Evolutionary conservation across 371 early-diverging fungal species (phyloP).

Genomic region (Haplosporangium sp.): DNA sequence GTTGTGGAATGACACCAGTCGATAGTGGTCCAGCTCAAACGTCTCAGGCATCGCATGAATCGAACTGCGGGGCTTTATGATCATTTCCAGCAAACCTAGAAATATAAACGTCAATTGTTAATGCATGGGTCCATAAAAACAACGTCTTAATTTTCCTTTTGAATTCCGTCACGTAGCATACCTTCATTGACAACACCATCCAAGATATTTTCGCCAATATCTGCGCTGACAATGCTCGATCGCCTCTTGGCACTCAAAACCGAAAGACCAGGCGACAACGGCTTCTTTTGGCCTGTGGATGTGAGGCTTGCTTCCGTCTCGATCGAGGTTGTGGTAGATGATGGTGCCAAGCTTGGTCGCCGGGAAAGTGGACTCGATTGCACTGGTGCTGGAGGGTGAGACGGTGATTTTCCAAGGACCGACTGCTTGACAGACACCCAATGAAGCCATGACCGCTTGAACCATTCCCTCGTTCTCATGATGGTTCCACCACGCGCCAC

Average conservation of each 20-base stretch:
- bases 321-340: not conserved
- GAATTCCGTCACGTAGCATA: slow-evolving; percentile 2
- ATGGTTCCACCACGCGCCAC: slow-evolving; percentile 52
- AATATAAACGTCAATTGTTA: not conserved
- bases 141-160: not conserved
- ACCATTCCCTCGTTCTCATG: slow-evolving; percentile 55
- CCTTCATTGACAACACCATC: slow-evolving; percentile 55
- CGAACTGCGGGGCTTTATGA: slow-evolving; percentile 32
- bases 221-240: slow-evolving; percentile 29
- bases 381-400: not conserved
- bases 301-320: slow-evolving; percentile 1
- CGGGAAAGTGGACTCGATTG: slow-evolving; percentile 1
- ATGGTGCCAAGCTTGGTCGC: not conserved
- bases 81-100: slow-evolving; percentile 51
- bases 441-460: slow-evolving; percentile 52
- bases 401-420: slow-evolving; percentile 15
- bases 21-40: slow-evolving; percentile 69
- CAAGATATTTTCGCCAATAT: slow-evolving; percentile 53
- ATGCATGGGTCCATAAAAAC: too few relatives aligned
- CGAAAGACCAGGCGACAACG: slow-evolving; percentile 15
- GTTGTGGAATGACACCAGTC: slow-evolving; percentile 72
- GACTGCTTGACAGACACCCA: slow-evolving; percentile 48
- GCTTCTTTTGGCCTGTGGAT: slow-evolving; percentile 13
- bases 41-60: slow-evolving; percentile 62
- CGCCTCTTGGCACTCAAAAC: slow-evolving; percentile 25